Evolutionary conservation across 2,329 filamentous ascomycete genomes (phyloP).

Genomic region (Aspergillus fischeri): DNA sequence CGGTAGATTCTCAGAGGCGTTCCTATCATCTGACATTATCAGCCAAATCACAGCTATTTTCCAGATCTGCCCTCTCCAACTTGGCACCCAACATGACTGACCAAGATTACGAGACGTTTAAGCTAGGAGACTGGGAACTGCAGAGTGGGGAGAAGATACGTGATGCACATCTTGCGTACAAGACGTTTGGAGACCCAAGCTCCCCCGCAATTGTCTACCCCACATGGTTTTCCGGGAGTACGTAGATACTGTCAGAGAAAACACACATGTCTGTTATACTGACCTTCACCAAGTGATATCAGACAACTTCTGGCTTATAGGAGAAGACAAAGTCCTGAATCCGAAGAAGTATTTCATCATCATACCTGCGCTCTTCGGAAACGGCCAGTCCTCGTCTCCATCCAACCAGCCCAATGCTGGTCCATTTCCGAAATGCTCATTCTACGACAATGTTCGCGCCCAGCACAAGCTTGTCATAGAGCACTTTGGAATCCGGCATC

Average conservation of each 20-base stretch:
- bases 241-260: constrained; percentile 15
- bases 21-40: background rate
- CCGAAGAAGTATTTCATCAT: constrained; percentile 66
- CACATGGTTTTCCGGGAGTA: constrained; percentile 67
- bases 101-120: constrained; percentile 48
- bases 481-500: constrained; percentile 56
- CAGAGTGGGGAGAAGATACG: constrained; percentile 60
- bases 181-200: constrained; percentile 63
- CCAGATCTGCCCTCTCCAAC: background rate
- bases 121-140: constrained; percentile 63
- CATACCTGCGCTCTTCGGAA: constrained; percentile 65
- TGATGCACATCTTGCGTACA: constrained; percentile 69
- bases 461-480: constrained; percentile 64
- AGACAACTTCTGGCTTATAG: constrained; percentile 73
- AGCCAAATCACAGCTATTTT: background rate
- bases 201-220: constrained; percentile 70
- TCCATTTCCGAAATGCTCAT: constrained; percentile 59
- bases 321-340: constrained; percentile 59
- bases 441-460: constrained; percentile 67
- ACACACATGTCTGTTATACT: background rate
- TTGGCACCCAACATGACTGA: constrained; percentile 12
- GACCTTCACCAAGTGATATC: constrained; percentile 46
- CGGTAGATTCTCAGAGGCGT: background rate
- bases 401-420: constrained; percentile 54
- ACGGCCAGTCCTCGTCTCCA: constrained; percentile 64